A percentile compares a stretch with the other conserved stretches of the same genome.
Evolutionary conservation across 192 early-diverging fungal genomes (phyloP).

Genomic region (Entophlyctis luteolus): DNA sequence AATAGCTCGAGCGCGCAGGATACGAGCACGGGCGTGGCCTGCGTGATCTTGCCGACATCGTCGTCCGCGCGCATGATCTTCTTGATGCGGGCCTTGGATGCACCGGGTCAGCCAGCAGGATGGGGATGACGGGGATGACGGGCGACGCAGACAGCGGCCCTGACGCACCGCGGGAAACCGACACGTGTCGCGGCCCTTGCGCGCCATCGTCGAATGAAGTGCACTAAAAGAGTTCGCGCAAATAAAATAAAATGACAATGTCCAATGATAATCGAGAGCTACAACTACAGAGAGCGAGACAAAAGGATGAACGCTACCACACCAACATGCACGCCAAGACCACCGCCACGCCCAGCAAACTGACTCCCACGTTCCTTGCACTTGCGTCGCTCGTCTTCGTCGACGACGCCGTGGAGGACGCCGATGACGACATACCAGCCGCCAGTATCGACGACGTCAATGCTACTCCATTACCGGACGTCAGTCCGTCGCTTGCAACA

Average conservation of each 20-base stretch:
- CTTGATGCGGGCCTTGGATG: conserved; percentile 88
- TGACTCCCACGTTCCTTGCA: too few relatives aligned
- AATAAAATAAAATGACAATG: too few relatives aligned
- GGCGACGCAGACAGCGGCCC: background rate
- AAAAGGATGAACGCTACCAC: too few relatives aligned
- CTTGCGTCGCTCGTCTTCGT: too few relatives aligned
- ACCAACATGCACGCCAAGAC: too few relatives aligned
- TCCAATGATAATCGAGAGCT: too few relatives aligned
- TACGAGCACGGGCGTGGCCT: conserved; percentile 92
- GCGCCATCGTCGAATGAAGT: conserved; percentile 4
- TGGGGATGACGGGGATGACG: background rate
- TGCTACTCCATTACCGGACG: background rate
- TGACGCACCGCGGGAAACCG: conserved; percentile 7
- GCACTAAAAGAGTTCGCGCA: too few relatives aligned
- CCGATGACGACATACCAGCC: background rate
- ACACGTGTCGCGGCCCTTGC: conserved; percentile 8
- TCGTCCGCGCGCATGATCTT: conserved; percentile 99
- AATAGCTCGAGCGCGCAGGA: conserved; percentile 91
- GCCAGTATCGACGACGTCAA: background rate
- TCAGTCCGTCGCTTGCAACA: conserved; percentile 10
- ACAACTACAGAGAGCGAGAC: too few relatives aligned
- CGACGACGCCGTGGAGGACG: background rate
- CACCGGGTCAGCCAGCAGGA: background rate
- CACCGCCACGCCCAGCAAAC: too few relatives aligned
- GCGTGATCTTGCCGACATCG: conserved; percentile 97